Conservation (phyloP, 1,284 basidiomycete species). For the Ceratobasidium sp. region DNA sequence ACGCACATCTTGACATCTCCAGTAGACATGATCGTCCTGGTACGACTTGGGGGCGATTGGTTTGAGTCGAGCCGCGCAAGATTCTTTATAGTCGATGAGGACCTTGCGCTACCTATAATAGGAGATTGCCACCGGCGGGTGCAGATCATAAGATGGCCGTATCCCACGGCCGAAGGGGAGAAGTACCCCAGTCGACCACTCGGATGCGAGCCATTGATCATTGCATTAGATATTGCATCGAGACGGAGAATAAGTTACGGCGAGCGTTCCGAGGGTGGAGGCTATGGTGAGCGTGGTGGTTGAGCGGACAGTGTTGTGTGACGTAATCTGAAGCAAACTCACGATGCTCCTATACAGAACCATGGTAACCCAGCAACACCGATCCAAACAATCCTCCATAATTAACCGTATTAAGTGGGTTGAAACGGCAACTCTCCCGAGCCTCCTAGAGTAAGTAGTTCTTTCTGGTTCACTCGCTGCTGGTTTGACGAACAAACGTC, state of each 20-base stretch:
- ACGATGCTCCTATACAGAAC: no score
- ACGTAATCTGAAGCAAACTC: no score
- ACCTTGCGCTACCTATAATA: neutral
- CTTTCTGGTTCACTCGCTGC: no score
- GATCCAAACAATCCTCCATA: no score
- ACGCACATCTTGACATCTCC: slow-evolving; percentile 46
- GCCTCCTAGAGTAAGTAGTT: no score
- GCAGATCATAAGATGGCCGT: slow-evolving; percentile 21
- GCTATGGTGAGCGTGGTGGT: no score
- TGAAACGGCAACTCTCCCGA: no score
- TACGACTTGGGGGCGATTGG: neutral
- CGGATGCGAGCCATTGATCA: slow-evolving; percentile 44
- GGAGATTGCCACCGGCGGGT: slow-evolving; percentile 24
- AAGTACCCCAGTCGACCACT: slow-evolving; percentile 12
- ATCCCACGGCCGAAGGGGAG: neutral
- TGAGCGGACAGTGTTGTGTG: no score
- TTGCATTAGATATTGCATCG: neutral
- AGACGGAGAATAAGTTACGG: neutral
- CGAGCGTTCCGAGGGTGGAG: no score
- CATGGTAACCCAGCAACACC: no score
- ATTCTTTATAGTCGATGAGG: neutral
- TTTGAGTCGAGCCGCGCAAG: neutral
- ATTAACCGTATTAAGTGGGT: no score
- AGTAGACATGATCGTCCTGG: slow-evolving; percentile 34
- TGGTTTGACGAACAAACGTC: no score